Conservation (phyloP, 2,329 filamentous ascomycete genomes). For the Didymosphaeria variabile region DNA sequence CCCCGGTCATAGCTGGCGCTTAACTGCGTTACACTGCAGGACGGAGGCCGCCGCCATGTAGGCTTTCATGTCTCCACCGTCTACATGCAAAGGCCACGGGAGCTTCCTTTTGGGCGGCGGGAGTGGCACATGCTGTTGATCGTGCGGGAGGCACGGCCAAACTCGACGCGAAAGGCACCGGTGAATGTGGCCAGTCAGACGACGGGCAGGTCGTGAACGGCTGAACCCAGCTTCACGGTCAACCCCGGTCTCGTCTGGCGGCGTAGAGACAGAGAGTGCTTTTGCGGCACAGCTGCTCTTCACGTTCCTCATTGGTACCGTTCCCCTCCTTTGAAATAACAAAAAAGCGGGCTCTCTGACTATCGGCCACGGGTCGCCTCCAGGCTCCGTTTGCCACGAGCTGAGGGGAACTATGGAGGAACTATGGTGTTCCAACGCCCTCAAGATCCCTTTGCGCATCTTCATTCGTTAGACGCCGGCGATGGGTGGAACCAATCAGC, state of each 20-base stretch:
- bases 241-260: slow-evolving; percentile 1
- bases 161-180: not conserved
- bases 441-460: slow-evolving; percentile 6
- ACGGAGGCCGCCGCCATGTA: not conserved
- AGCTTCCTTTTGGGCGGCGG: slow-evolving; percentile 6
- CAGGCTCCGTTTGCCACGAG: slow-evolving; percentile 15
- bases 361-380: not conserved
- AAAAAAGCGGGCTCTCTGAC: not conserved
- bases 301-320: slow-evolving; percentile 6
- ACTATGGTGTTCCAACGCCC: slow-evolving; percentile 7
- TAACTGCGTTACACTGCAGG: slow-evolving; percentile 13
- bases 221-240: slow-evolving; percentile 23
- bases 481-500: slow-evolving; percentile 17
- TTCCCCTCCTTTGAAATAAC: slow-evolving; percentile 4
- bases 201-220: slow-evolving; percentile 12
- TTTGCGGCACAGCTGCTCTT: slow-evolving; percentile 17
- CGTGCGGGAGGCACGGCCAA: not conserved
- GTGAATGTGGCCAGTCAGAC: not conserved
- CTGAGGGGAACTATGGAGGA: slow-evolving; percentile 3
- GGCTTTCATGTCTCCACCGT: not conserved
- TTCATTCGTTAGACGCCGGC: slow-evolving; percentile 20
- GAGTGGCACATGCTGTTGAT: slow-evolving; percentile 4
- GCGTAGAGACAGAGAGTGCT: slow-evolving; percentile 1
- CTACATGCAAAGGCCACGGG: not conserved
- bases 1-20: slow-evolving; percentile 11